Percentiles rank a stretch among this genome's conserved stretches.
These are phyloP conservation scores for Cladosporium cucumerinum DNA, from an alignment of 2,329 filamentous ascomycete species.

Conservation along the genomic window DNA sequence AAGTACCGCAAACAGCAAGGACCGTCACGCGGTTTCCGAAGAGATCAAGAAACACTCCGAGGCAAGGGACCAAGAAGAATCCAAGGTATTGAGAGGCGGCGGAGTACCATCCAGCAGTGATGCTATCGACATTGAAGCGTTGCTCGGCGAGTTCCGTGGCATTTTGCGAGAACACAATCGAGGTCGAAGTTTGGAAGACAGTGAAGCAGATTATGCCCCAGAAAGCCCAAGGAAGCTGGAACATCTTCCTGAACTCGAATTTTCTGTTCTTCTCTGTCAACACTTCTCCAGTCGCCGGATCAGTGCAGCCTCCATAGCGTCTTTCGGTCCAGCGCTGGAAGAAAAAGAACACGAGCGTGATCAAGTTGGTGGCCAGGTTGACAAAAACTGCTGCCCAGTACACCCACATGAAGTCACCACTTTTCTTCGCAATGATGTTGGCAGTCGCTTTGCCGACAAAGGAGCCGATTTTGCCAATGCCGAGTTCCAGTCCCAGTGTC, in stretches of 20 bases:
- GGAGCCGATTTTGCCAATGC: constrained; percentile 58
- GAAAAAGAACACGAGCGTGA: constrained; percentile 53
- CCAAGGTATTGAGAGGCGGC: constrained; percentile 54
- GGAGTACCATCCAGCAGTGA: constrained; percentile 61
- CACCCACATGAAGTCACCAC: constrained; percentile 60
- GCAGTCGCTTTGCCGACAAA: constrained; percentile 60
- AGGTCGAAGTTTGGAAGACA: constrained; percentile 57
- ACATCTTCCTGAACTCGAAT: constrained; percentile 54
- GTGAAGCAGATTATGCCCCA: constrained; percentile 57
- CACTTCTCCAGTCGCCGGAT: constrained; percentile 57
- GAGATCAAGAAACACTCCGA: constrained; percentile 57
- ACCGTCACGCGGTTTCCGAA: constrained; percentile 52
- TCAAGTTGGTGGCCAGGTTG: constrained; percentile 60
- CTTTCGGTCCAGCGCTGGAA: constrained; percentile 53
- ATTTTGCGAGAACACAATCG: constrained; percentile 54
- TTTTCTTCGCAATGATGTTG: constrained; percentile 57
- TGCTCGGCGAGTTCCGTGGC: constrained; percentile 60
- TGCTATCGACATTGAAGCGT: constrained; percentile 53
- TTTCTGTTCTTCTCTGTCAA: constrained; percentile 60
- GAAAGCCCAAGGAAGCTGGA: constrained; percentile 58
- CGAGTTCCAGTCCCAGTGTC: constrained; percentile 59
- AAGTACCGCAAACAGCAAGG: constrained; percentile 46
- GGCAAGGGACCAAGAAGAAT: constrained; percentile 57
- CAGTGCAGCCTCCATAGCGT: constrained; percentile 47
- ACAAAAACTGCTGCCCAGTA: constrained; percentile 62